These are phyloP conservation scores for Dryas integrifolia DNA, from an alignment of 331 rosid species.

Conservation along the genomic window DNA sequence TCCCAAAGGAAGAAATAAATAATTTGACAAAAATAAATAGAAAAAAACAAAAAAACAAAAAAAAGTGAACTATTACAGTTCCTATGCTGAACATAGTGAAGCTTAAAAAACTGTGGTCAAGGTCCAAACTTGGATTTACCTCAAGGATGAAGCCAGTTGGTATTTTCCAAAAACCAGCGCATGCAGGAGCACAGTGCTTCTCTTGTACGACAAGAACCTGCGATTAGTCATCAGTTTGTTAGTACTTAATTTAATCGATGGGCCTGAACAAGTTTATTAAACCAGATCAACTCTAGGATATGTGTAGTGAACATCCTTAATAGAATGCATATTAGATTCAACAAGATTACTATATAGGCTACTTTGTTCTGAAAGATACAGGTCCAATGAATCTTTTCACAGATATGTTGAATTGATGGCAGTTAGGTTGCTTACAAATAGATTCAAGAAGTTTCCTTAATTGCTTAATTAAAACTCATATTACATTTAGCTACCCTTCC, in stretches of 20 bases:
- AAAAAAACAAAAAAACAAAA: slow-evolving; percentile 11
- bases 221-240: neutral
- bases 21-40: neutral
- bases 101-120: neutral
- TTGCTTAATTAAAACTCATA: neutral
- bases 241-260: neutral
- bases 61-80: slow-evolving; percentile 1
- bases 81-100: neutral
- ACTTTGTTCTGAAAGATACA: too few species aligned
- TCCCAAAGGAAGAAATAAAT: slow-evolving; percentile 17
- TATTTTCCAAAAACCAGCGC: slow-evolving; percentile 78
- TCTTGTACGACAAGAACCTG: slow-evolving; percentile 98
- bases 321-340: too few species aligned
- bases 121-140: slow-evolving; percentile 44
- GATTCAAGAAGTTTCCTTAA: neutral
- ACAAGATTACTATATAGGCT: too few species aligned
- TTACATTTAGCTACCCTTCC: neutral
- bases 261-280: neutral
- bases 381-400: neutral
- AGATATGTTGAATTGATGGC: neutral
- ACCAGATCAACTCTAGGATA: neutral
- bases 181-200: slow-evolving; percentile 57
- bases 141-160: slow-evolving; percentile 92
- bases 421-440: neutral
- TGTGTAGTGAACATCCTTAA: neutral